Evolutionary conservation across 2,329 filamentous ascomycete species (phyloP).

Genomic region (Pseudogymnoascus pannorum): DNA sequence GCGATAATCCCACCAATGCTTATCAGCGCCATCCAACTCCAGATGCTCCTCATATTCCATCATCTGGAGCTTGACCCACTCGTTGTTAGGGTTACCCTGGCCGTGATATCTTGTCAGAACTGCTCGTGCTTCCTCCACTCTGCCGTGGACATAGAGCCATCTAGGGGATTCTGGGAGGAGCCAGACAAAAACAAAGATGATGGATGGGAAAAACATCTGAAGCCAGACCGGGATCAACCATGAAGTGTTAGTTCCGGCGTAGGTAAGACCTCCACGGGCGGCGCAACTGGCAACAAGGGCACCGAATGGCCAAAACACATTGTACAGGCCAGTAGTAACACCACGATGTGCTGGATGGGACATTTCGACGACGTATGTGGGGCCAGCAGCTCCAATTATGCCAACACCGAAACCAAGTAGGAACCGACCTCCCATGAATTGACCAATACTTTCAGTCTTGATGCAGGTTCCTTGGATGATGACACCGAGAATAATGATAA

Average conservation of each 20-base stretch:
- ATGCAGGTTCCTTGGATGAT: constrained; percentile 37
- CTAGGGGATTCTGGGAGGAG: constrained; percentile 56
- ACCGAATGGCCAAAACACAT: constrained; percentile 34
- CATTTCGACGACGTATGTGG: constrained; percentile 54
- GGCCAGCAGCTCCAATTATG: constrained; percentile 50
- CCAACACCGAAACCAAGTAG: constrained; percentile 48
- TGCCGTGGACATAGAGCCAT: constrained; percentile 52
- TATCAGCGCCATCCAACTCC: constrained; percentile 10
- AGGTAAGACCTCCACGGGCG: constrained; percentile 40
- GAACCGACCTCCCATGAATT: constrained; percentile 49
- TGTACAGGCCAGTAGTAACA: constrained; percentile 47
- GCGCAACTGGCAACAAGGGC: constrained; percentile 37
- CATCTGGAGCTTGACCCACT: constrained; percentile 44
- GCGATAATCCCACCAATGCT: constrained; percentile 11
- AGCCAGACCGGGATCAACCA: constrained; percentile 49
- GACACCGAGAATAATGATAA: constrained; percentile 42
- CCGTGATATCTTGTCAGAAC: constrained; percentile 50
- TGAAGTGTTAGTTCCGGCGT: constrained; percentile 26
- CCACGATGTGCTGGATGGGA: constrained; percentile 55
- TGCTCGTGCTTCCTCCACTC: constrained; percentile 43
- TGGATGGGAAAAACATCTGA: constrained; percentile 36
- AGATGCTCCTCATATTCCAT: constrained; percentile 42
- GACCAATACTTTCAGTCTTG: constrained; percentile 34
- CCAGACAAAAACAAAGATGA: constrained; percentile 42
- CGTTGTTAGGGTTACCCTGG: constrained; percentile 42